Conservation (phyloP, 805 yeast species). For the Gaillardinia entomophila region DNA sequence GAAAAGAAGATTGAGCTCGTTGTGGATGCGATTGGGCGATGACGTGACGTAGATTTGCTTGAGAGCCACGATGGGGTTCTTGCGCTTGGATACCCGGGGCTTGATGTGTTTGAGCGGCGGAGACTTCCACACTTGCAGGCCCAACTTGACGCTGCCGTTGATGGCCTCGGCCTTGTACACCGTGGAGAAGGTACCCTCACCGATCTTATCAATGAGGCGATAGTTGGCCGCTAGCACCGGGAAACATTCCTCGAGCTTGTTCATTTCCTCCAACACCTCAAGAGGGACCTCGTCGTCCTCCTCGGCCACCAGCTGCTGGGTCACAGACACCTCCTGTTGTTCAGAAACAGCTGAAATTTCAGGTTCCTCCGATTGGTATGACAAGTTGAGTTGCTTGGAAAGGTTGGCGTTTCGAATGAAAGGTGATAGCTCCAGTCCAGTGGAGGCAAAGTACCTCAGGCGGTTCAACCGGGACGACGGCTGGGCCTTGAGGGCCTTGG, state of each 20-base stretch:
- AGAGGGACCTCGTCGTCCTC: constrained; percentile 45
- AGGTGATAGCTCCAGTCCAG: constrained; percentile 2
- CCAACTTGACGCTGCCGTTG: constrained; percentile 31
- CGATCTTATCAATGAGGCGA: constrained; percentile 51
- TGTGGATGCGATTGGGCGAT: constrained; percentile 84
- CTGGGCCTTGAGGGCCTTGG: constrained; percentile 4
- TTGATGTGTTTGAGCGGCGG: constrained; percentile 34
- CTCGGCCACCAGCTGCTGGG: constrained; percentile 7
- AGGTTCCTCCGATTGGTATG: constrained; percentile 2
- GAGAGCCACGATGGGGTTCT: constrained; percentile 66
- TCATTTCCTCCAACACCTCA: constrained; percentile 55
- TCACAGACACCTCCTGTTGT: neutral
- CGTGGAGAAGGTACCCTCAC: constrained; percentile 62
- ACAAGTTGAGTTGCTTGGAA: constrained; percentile 4
- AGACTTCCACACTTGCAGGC: constrained; percentile 39
- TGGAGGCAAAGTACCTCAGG: constrained; percentile 1
- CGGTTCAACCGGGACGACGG: neutral
- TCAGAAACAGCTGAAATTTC: neutral
- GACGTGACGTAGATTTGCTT: constrained; percentile 94
- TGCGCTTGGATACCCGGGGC: constrained; percentile 18
- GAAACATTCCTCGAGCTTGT: constrained; percentile 47
- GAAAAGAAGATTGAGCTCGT: constrained; percentile 77
- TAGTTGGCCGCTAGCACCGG: constrained; percentile 45
- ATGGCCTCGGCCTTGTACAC: constrained; percentile 59
- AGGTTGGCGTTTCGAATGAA: constrained; percentile 14